Conservation (phyloP, 2,329 filamentous ascomycete species). For the Fusarium sacchari region DNA sequence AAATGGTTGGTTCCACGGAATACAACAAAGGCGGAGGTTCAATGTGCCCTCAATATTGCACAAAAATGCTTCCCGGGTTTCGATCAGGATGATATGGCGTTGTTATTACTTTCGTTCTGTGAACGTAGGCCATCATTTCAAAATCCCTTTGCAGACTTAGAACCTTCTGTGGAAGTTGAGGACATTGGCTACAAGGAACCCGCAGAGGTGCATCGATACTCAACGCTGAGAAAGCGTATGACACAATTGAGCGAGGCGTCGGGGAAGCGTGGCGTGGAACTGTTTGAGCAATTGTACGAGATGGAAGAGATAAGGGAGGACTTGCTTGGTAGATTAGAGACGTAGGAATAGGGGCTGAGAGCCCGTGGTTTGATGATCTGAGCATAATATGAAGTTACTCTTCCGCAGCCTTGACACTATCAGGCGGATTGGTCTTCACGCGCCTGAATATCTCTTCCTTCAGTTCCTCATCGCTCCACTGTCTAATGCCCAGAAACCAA, state of each 20-base stretch:
- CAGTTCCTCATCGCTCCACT: not conserved
- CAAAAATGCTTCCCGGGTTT: not conserved
- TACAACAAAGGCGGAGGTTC: fast-evolving
- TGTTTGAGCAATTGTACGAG: not conserved
- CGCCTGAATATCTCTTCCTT: not conserved
- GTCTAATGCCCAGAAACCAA: not conserved
- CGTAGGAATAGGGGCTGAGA: fast-evolving
- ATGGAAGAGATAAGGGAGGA: not conserved
- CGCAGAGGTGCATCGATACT: not conserved
- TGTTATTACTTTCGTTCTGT: not conserved
- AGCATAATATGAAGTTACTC: not conserved
- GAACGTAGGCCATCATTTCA: not conserved
- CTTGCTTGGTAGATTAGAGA: fast-evolving
- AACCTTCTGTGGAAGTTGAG: too few relatives aligned
- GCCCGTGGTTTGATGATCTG: fast-evolving
- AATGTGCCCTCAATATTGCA: fast-evolving
- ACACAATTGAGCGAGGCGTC: not conserved
- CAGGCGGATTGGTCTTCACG: fast-evolving
- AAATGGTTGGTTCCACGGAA: fast-evolving
- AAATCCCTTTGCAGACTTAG: not conserved
- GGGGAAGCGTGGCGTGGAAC: not conserved
- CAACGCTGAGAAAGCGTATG: fast-evolving
- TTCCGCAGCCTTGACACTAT: fast-evolving
- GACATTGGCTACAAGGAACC: not conserved
- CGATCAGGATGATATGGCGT: not conserved